phyloP scores from a whole-genome alignment of 2,329 filamentous ascomycete genomes.

The Colletotrichum limetticola region DNA sequence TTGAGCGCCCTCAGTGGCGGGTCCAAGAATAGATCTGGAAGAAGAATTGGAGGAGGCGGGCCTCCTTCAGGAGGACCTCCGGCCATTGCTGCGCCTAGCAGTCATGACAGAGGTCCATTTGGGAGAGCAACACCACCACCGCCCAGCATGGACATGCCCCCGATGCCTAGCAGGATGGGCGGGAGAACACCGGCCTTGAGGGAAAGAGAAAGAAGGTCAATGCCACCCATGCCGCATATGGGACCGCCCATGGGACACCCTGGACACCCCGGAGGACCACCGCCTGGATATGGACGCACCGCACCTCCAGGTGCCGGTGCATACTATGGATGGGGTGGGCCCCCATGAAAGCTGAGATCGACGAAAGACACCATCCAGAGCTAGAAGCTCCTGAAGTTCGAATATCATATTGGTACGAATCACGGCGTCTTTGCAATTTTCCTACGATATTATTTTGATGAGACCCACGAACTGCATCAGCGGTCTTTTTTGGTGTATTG shows the following conservation, averaged over 20 bases:
- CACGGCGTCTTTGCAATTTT: background rate
- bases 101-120: constrained; percentile 44
- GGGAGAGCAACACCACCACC: constrained; percentile 51
- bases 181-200: constrained; percentile 51
- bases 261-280: constrained; percentile 22
- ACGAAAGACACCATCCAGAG: background rate
- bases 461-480: constrained; percentile 31
- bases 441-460: constrained; percentile 21
- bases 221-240: constrained; percentile 15
- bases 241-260: background rate
- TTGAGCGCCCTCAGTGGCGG: constrained; percentile 61
- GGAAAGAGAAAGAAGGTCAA: constrained; percentile 26
- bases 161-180: constrained; percentile 39
- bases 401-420: constrained; percentile 7
- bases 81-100: constrained; percentile 50
- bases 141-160: constrained; percentile 17
- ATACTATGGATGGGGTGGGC: constrained; percentile 24
- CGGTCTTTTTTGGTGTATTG: constrained; percentile 4
- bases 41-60: constrained; percentile 40
- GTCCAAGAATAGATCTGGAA: constrained; percentile 55
- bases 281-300: constrained; percentile 23
- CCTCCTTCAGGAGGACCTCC: constrained; percentile 38
- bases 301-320: constrained; percentile 11
- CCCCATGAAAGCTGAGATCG: background rate
- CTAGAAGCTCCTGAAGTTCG: background rate